Evolutionary conservation across 345 rosid genomes (phyloP).

Genomic region (Camelina laxa): DNA sequence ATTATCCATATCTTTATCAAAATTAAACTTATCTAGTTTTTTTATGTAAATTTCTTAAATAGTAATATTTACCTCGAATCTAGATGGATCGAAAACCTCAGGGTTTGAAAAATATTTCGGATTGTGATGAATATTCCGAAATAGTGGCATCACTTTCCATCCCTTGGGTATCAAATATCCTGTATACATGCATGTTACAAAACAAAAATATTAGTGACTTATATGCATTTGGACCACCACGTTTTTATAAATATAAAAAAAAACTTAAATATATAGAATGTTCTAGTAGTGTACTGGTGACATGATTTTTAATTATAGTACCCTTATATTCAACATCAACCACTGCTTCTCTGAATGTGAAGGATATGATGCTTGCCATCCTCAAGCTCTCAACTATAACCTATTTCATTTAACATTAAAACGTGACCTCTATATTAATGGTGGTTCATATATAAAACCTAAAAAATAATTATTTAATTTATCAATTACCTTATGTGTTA

Average conservation of each 20-base stretch:
- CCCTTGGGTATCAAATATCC: slow-evolving; percentile 94
- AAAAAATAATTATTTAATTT: background rate
- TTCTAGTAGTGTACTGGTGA: slow-evolving; percentile 33
- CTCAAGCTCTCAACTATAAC: slow-evolving; percentile 70
- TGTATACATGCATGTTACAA: slow-evolving; percentile 43
- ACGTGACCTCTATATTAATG: slow-evolving; percentile 14
- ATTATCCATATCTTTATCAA: background rate
- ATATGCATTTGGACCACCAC: slow-evolving; percentile 42
- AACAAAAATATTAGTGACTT: slow-evolving; percentile 26
- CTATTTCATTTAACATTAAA: slow-evolving; percentile 29
- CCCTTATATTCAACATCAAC: slow-evolving; percentile 89
- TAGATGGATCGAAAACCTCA: slow-evolving; percentile 76
- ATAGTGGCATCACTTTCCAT: slow-evolving; percentile 98
- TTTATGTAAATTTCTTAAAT: background rate
- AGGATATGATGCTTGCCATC: slow-evolving; percentile 93
- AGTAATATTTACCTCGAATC: slow-evolving; percentile 69
- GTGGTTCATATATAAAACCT: background rate
- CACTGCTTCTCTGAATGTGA: slow-evolving; percentile 89
- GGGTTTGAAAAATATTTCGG: slow-evolving; percentile 77
- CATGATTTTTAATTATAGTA: slow-evolving; percentile 33
- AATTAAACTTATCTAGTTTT: background rate
- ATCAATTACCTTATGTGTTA: slow-evolving; percentile 62
- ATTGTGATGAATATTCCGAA: slow-evolving; percentile 92
- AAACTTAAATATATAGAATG: slow-evolving; percentile 24
- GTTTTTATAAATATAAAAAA: slow-evolving; percentile 1